Evolutionary conservation across 2,329 filamentous ascomycete genomes (phyloP), one percentile per base, ranked within the genome.

Genomic region (Monilinia laxa): DNA sequence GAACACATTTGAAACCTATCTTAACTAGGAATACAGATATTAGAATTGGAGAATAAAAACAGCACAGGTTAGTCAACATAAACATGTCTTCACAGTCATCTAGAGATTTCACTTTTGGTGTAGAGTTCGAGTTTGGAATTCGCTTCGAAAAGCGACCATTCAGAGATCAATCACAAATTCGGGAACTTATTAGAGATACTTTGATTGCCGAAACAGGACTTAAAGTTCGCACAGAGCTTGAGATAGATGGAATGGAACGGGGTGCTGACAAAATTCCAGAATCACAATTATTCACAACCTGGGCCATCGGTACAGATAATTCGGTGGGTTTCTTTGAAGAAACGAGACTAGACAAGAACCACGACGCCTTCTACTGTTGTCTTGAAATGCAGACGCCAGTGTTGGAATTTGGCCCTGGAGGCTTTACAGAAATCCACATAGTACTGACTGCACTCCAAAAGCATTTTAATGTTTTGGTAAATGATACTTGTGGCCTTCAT

Each of bases 401-500:
- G 10, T 51, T 47, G 53, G 51, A 40, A 9, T 65, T 35, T n/a
- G 31, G 28, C 18, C 6, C 42, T 0, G 54, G 38, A 12, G 11
- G 14, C 6, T 45, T 54, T 0, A 45, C 35, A 3, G 47, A 47
- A 20, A 25, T 56, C 9, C 3, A 45, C 6, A 56, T 6, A 9
- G 25, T 65, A 16, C 31, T 65, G 11, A n/a, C 28, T n/a, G 42
- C 52, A 20, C 18, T 65, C 16, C 25, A 59, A 11, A 28, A 23
- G 25, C 20, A 51, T 23, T 60, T 58, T n/a, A 23, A 51, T 20
- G 31, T 51, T 28, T 7, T 47, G 4, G 35, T 53, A 20, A 75
- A 75, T 60, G 20, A 66, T 1, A 65, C 66, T 2, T 73, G 70
- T 47, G 73, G 73, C 0, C 25, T 76, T 1, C 75, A 77, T 55